Conservation (phyloP, 306 rosid species). For the Vigna reflexopilosa region DNA sequence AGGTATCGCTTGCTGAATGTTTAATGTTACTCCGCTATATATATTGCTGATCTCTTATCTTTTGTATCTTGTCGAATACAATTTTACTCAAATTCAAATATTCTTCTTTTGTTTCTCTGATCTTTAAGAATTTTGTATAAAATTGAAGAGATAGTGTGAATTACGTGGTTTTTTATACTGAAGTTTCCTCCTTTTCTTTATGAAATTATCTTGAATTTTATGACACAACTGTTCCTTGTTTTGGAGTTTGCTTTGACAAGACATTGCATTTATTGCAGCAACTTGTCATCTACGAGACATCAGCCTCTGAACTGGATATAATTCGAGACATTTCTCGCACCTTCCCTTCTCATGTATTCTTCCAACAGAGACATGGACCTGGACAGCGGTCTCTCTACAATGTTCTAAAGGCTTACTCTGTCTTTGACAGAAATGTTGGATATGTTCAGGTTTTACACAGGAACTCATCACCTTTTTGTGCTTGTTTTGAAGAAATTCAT, state of each 20-base stretch:
- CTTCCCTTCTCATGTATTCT: conserved; percentile 96
- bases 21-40: too few species aligned
- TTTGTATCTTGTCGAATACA: too few species aligned
- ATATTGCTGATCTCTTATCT: too few species aligned
- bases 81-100: too few species aligned
- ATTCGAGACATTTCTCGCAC: conserved; percentile 98
- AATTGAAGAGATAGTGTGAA: conserved; percentile 1
- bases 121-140: not conserved
- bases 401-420: conserved; percentile 95
- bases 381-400: conserved; percentile 99
- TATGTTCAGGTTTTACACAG: conserved; percentile 86
- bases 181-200: conserved; percentile 26
- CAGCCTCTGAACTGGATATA: conserved; percentile 94
- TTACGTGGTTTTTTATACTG: not conserved
- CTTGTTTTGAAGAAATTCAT: conserved; percentile 22
- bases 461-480: conserved; percentile 28
- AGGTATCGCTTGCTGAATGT: too few species aligned
- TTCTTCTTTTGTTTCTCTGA: too few species aligned
- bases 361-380: conserved; percentile 99
- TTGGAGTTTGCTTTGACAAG: conserved; percentile 43
- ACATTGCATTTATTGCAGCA: conserved; percentile 67
- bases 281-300: conserved; percentile 96
- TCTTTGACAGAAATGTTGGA: conserved; percentile 96
- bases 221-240: conserved; percentile 4
- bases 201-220: conserved; percentile 13